phyloP scores from a whole-genome alignment of 345 rosid genomes.

The Capsella bursapastoris region DNA sequence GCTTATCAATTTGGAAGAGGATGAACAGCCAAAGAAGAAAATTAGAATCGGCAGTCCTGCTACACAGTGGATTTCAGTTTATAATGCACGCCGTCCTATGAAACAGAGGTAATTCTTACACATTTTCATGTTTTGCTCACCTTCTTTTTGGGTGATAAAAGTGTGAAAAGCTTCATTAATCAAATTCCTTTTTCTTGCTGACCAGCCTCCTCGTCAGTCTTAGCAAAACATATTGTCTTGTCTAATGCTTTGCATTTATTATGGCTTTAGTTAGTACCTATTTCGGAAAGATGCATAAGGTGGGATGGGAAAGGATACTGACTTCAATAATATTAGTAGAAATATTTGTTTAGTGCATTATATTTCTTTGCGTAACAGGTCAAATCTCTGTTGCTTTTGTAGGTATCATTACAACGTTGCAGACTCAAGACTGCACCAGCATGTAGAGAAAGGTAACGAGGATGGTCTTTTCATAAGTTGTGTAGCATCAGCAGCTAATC shows the following conservation, averaged over 20 bases:
- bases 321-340: background rate
- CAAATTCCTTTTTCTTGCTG: background rate
- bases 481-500: slow-evolving; percentile 85
- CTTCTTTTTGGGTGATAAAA: slow-evolving; percentile 7
- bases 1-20: slow-evolving; percentile 78
- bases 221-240: background rate
- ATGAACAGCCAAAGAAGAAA: slow-evolving; percentile 90
- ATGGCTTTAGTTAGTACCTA: slow-evolving; percentile 11
- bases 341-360: background rate
- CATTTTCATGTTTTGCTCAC: background rate
- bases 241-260: slow-evolving; percentile 8
- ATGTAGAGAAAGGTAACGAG: slow-evolving; percentile 91
- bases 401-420: slow-evolving; percentile 98
- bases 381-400: slow-evolving; percentile 39
- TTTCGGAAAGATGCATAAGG: background rate
- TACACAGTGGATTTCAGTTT: slow-evolving; percentile 92
- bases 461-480: slow-evolving; percentile 89
- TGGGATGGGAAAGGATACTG: background rate
- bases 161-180: slow-evolving; percentile 6
- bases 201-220: slow-evolving; percentile 1
- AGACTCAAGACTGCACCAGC: slow-evolving; percentile 75
- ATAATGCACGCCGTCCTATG: slow-evolving; percentile 93
- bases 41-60: slow-evolving; percentile 88
- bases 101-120: slow-evolving; percentile 72
- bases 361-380: slow-evolving; percentile 16